phyloP scores from a whole-genome alignment of 2,329 filamentous ascomycete species.

The Neopestalotiopsis clavispora region DNA sequence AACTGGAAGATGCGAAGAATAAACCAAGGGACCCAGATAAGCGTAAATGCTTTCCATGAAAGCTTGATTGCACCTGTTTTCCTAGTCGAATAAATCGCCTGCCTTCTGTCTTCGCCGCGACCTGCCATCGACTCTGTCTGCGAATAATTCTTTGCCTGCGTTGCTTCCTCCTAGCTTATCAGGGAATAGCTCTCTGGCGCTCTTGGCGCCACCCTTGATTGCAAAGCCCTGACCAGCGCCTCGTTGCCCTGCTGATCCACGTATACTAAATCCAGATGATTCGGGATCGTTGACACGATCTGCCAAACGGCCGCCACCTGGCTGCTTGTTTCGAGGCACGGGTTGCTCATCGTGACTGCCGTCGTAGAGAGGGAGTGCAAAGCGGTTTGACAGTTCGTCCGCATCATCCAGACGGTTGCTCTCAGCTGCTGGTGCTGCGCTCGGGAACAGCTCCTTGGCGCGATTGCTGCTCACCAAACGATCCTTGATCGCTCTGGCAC shows the following conservation, averaged over 20 bases:
- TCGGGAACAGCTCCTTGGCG: slow-evolving; percentile 64
- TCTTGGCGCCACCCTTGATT: slow-evolving; percentile 69
- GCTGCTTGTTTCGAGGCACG: slow-evolving; percentile 23
- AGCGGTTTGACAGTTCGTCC: slow-evolving; percentile 54
- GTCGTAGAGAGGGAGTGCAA: slow-evolving; percentile 54
- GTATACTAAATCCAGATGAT: slow-evolving; percentile 59
- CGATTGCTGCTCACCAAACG: slow-evolving; percentile 45
- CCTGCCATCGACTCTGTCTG: slow-evolving; percentile 62
- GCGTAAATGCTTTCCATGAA: background rate
- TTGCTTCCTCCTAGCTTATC: slow-evolving; percentile 63
- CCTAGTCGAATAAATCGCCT: slow-evolving; percentile 73
- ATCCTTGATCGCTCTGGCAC: slow-evolving; percentile 51
- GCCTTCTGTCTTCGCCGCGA: slow-evolving; percentile 67
- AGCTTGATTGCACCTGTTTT: background rate
- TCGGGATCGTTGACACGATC: slow-evolving; percentile 39
- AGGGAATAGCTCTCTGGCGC: slow-evolving; percentile 72
- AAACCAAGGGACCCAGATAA: background rate
- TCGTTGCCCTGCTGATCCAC: slow-evolving; percentile 57
- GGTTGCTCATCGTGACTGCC: slow-evolving; percentile 38
- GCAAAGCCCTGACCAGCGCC: slow-evolving; percentile 57
- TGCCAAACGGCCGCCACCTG: slow-evolving; percentile 33
- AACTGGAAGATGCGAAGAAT: background rate
- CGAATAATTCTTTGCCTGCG: slow-evolving; percentile 72
- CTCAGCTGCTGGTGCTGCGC: slow-evolving; percentile 43
- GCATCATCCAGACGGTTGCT: slow-evolving; percentile 56